Evolutionary conservation across 495 filamentous ascomycete species (phyloP).

Genomic region (Oidiodendron maius): DNA sequence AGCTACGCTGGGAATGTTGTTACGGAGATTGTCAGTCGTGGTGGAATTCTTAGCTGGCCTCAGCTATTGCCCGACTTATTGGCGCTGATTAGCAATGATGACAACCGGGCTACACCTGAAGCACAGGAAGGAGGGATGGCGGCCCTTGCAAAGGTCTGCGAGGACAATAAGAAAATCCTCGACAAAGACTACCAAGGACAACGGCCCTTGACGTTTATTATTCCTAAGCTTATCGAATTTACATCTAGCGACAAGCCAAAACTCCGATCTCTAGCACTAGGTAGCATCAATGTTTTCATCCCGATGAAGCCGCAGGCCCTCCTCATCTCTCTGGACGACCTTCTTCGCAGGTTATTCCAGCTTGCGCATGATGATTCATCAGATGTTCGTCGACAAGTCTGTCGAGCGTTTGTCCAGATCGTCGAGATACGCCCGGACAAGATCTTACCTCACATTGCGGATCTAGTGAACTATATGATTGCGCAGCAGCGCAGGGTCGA

Average conservation of each 20-base stretch:
- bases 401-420: conserved; percentile 85
- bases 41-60: conserved; percentile 86
- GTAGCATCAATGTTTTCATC: conserved; percentile 86
- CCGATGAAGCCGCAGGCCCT: conserved; percentile 73
- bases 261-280: conserved; percentile 72
- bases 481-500: conserved; percentile 76
- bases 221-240: conserved; percentile 87
- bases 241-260: conserved; percentile 66
- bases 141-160: conserved; percentile 89
- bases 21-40: conserved; percentile 83
- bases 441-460: conserved; percentile 80
- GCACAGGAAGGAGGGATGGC: conserved; percentile 92
- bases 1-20: conserved; percentile 88
- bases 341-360: conserved; percentile 76
- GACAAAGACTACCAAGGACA: conserved; percentile 83
- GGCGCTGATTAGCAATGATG: conserved; percentile 64
- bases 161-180: conserved; percentile 84
- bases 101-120: conserved; percentile 56
- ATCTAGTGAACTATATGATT: conserved; percentile 89
- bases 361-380: conserved; percentile 67
- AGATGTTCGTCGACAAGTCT: conserved; percentile 85
- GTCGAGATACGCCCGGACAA: conserved; percentile 88
- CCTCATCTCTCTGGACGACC: conserved; percentile 66
- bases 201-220: conserved; percentile 78
- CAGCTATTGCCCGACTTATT: conserved; percentile 80